Evolutionary conservation across 2,329 filamentous ascomycete genomes (phyloP), one percentile per base, ranked within the genome.

Genomic region (Lecanosticta acicola): DNA sequence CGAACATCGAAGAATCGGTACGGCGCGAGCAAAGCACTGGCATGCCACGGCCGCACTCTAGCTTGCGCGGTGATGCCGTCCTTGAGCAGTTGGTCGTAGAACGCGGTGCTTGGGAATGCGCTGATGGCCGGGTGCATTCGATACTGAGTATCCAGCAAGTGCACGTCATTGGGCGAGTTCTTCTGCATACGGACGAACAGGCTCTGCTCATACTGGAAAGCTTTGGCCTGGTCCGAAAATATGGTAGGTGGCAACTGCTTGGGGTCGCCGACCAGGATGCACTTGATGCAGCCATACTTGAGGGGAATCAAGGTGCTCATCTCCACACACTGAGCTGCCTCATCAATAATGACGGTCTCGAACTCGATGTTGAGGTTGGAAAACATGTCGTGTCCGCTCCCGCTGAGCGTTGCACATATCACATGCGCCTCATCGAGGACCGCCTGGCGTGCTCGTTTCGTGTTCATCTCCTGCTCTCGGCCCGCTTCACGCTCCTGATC

Each of bases 91-190:
- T 87, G 82, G 63, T 97, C 88, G 69, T 98, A 98, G 70, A 98
- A 98, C 41, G 90, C 84, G 57, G 78, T 73, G 66, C 89, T 95
- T 1, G 94, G 93, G 66, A 96, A 98, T 42, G 74, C 68, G 66
- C 89, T 95, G 64, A 98, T 98, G 56, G 93, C 87, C 0, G 94
- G 93, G 69, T 98, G 93, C 94, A 98, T 98, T 68, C 93, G 93
- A 66, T 98, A 98, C 64, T 98, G 93, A 45, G 85, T 93, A 63
- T 97, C 91, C n/a, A 98, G 80, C 19, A 98, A 76, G 71, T 98
- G 91, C 13, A 98, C 83, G 54, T 94, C 85, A 24, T 85, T 74
- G 1, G 88, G 87, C 59, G 91, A 84, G 54, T 96, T 96, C 59
- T 83, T 83, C 64, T 97, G 93, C 91, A 98, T 98, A 26, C 93